Evolutionary conservation across 257 asterid genomes (phyloP).

Genomic region (Solanum peruvianum): DNA sequence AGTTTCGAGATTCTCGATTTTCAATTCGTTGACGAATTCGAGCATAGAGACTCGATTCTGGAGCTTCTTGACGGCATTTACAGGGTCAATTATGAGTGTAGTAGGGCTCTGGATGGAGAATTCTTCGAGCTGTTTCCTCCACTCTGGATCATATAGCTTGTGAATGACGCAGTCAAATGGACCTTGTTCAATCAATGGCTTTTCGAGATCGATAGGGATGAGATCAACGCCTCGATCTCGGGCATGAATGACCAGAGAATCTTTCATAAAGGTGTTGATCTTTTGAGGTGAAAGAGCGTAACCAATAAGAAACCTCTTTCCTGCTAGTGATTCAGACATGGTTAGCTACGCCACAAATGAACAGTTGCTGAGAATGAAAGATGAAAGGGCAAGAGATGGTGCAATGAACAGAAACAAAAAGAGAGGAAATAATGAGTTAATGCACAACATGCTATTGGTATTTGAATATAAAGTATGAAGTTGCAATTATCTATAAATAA

Average conservation of each 20-base stretch:
- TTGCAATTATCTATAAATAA: not conserved
- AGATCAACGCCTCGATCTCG: conserved; percentile 44
- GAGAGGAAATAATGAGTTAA: not conserved
- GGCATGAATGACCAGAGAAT: conserved; percentile 47
- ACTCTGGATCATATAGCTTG: conserved; percentile 39
- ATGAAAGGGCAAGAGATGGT: not conserved
- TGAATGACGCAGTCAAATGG: conserved; percentile 66
- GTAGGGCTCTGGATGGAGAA: conserved; percentile 23
- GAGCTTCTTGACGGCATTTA: conserved; percentile 41
- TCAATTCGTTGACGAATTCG: conserved; percentile 31
- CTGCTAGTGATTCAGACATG: not conserved
- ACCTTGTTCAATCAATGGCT: conserved; percentile 47
- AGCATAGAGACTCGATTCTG: conserved; percentile 71
- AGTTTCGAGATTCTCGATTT: conserved; percentile 18
- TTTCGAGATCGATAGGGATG: conserved; percentile 23
- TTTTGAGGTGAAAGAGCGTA: conserved; percentile 67
- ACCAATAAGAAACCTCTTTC: conserved; percentile 31
- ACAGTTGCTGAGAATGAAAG: not conserved
- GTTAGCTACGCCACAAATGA: not conserved
- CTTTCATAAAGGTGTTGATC: conserved; percentile 38
- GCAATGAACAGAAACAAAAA: not conserved
- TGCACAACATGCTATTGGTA: not conserved
- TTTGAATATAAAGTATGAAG: not conserved
- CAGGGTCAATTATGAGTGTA: conserved; percentile 42
- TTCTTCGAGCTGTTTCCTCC: conserved; percentile 36